phyloP scores from a whole-genome alignment of 2,329 filamentous ascomycete species.

The Arthroderma sp. region DNA sequence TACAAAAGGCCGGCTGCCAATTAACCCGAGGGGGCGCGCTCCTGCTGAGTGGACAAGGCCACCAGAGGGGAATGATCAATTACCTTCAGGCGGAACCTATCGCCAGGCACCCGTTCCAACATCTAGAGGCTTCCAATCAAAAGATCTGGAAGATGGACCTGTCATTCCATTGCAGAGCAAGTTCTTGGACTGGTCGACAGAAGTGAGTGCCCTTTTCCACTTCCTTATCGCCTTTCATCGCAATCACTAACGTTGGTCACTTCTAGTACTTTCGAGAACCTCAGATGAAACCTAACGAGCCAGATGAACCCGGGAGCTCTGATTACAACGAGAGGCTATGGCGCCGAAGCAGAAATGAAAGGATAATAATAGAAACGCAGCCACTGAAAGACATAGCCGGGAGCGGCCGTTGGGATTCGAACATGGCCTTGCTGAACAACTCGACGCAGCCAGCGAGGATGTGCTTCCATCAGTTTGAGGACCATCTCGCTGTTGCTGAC shows the following conservation, averaged over 20 bases:
- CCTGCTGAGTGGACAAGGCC: conserved; percentile 50
- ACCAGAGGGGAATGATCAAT: conserved; percentile 61
- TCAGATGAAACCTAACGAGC: conserved; percentile 93
- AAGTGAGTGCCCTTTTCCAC: conserved; percentile 31
- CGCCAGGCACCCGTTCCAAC: conserved; percentile 62
- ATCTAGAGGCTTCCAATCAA: conserved; percentile 60
- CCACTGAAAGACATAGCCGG: conserved; percentile 82
- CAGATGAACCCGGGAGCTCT: conserved; percentile 87
- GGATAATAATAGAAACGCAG: conserved; percentile 81
- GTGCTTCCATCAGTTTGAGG: conserved; percentile 95
- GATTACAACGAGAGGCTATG: conserved; percentile 94
- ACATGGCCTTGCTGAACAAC: conserved; percentile 74
- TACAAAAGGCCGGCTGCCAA: conserved; percentile 13
- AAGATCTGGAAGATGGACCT: conserved; percentile 46
- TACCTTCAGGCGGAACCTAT: conserved; percentile 55
- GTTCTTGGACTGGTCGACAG: conserved; percentile 91
- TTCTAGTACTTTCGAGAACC: conserved; percentile 82
- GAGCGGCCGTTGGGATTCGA: conserved; percentile 73
- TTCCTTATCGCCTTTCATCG: not conserved
- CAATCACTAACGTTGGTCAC: conserved; percentile 7
- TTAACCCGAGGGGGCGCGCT: conserved; percentile 34
- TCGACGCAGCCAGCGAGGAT: conserved; percentile 80
- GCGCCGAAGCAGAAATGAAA: conserved; percentile 84
- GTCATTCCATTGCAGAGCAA: conserved; percentile 64
- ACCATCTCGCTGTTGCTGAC: conserved; percentile 86